Evolutionary conservation across 2,329 filamentous ascomycete species (phyloP).

Genomic region (Colletotrichum costaricense): DNA sequence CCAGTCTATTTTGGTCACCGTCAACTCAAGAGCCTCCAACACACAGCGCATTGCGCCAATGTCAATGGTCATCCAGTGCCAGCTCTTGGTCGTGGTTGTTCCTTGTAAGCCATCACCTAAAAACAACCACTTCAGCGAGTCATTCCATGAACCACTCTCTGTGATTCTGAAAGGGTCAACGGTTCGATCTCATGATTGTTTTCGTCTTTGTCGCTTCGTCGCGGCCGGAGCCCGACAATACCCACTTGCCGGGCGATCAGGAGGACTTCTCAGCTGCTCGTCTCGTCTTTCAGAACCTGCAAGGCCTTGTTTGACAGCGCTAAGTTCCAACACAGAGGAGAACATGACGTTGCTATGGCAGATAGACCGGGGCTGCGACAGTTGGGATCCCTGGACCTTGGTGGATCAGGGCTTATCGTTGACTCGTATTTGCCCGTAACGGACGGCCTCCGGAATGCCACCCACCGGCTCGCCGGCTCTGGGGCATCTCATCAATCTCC

Average conservation of each 20-base stretch:
- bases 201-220: constrained; percentile 1
- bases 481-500: not conserved
- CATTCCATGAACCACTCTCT: not conserved
- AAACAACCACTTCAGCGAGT: not conserved
- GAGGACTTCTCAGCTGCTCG: not conserved
- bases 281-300: not conserved
- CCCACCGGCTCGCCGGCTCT: not conserved
- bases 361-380: constrained; percentile 1
- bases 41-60: not conserved
- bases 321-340: not conserved
- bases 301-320: constrained; percentile 1
- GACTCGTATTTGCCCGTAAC: constrained; percentile 23
- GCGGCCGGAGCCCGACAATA: not conserved
- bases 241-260: constrained; percentile 13
- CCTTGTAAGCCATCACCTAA: not conserved
- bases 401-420: constrained; percentile 28
- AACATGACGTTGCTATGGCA: constrained; percentile 23
- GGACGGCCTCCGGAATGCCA: constrained; percentile 6
- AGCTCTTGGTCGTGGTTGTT: not conserved
- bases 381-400: constrained; percentile 9
- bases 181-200: not conserved
- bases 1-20: constrained; percentile 11
- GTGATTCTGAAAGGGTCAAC: no score
- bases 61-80: not conserved
- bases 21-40: not conserved